Conservation (phyloP, 352 stramenopile genomes). For the Phytophthora tentaculata region DNA sequence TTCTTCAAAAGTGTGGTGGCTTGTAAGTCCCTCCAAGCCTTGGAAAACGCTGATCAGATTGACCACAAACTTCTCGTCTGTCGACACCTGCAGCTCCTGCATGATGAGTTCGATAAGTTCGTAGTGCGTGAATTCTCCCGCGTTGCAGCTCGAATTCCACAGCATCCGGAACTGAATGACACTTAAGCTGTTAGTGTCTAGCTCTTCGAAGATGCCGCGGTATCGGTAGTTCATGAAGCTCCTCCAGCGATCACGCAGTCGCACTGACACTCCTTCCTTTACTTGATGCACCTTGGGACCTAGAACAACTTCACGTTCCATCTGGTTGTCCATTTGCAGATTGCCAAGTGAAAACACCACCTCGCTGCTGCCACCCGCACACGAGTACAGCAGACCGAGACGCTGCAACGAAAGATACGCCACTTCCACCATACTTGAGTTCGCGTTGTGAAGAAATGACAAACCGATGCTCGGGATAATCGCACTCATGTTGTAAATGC, state of each 20-base stretch:
- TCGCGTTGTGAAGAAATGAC: slow-evolving; percentile 87
- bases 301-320: slow-evolving; percentile 86
- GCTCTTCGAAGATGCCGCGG: slow-evolving; percentile 79
- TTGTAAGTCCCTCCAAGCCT: slow-evolving; percentile 76
- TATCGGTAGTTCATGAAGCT: slow-evolving; percentile 88
- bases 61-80: slow-evolving; percentile 91
- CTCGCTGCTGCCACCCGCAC: slow-evolving; percentile 80
- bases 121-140: slow-evolving; percentile 84
- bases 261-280: slow-evolving; percentile 88
- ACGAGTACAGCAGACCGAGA: slow-evolving; percentile 77
- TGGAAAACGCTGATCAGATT: slow-evolving; percentile 92
- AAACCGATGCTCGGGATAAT: slow-evolving; percentile 83
- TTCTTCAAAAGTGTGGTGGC: slow-evolving; percentile 79
- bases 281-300: slow-evolving; percentile 83
- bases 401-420: slow-evolving; percentile 87
- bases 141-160: slow-evolving; percentile 82
- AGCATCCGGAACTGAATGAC: slow-evolving; percentile 89
- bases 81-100: slow-evolving; percentile 90
- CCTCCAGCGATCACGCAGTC: slow-evolving; percentile 81
- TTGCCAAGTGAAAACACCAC: slow-evolving; percentile 85
- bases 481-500: slow-evolving; percentile 80
- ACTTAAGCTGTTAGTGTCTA: slow-evolving; percentile 71
- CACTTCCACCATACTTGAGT: slow-evolving; percentile 86
- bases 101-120: slow-evolving; percentile 88
- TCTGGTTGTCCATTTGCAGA: slow-evolving; percentile 91